Evolutionary conservation across 257 asterid species (phyloP), one percentile per base, ranked within the genome.

Genomic region (Solanum sejunctum): DNA sequence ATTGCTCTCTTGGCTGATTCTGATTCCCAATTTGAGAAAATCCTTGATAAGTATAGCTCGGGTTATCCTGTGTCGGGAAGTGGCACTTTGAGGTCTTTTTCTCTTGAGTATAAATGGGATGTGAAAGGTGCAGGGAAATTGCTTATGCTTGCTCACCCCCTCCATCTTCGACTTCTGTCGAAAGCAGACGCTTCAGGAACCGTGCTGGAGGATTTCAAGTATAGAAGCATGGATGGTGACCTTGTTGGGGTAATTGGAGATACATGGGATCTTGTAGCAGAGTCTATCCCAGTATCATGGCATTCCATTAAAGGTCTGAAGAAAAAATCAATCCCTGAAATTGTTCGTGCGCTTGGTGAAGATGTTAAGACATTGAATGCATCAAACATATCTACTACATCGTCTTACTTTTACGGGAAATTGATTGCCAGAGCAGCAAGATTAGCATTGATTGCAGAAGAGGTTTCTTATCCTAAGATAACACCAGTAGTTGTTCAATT

Each of bases 361-460:
- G 98, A 96, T 89, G 99, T 95, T 7, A 91, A 85, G 73, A 86
- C 90, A 12, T 90, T 96, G 75, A 87, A 92, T 84, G 79, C 94
- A 26, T 55, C 88, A 52, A 64, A 92, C 3, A 87, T 94, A 82
- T 77, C 94, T 5, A 93, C 98, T 0, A 51, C 94, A 4, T 92
- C 98, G 0, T 93, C 98, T 21, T 96, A 96, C 90, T 95, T 93
- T 57, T 93, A 91, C 28, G 99, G 92, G 54, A 96, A 96, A 84
- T 85, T 95, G 87, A 87, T 96, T 57, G 98, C 98, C 18, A 89
- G 99, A 86, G 99, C 97, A 52, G 98, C 99, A 36, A 95, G 98
- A 86, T 90, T 95, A 49, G 99, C 96, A 45, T 84, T 96, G 82
- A 95, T 96, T 86, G 97, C 98, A 56, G 99, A 96, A 81, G 99